Evolutionary conservation across 2,329 filamentous ascomycete genomes (phyloP), one percentile per base, ranked within the genome.

Genomic region (Neopestalotiopsis sp.): DNA sequence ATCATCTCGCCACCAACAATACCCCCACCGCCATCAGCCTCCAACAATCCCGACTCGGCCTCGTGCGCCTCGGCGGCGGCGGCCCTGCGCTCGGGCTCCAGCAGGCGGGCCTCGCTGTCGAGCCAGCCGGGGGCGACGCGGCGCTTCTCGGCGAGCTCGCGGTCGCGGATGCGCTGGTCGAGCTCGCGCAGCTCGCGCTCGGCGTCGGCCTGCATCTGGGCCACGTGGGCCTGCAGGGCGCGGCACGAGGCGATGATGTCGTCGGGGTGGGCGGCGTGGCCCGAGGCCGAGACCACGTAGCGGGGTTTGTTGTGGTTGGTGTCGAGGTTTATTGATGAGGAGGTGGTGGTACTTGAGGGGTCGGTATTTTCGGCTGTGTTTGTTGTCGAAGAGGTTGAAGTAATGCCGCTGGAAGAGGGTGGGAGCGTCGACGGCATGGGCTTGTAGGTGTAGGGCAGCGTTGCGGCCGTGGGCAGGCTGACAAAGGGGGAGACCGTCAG

Each of bases 401-500:
- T 79, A 24, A 87, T 83, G 69, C 87, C 86, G 7, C 90, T 88
- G 42, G 89, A 86, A 1, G 93, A 92, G 1, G 90, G 90, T 0
- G 96, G 95, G 0, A 98, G 89, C 2, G 94, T 92, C 0, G 94
- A 95, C 0, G 95, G 94, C 77, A 98, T 91, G 12, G 90, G 88
- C 79, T 95, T 95, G 87, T 98, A 98, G 74, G 94, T 97, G 84
- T 98, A 98, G 30, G 96, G 95, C 7, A 99, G 89, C 0, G 95
- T 97, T 24, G 95, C 93, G 32, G 95, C 92, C 38, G 93, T 92
- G 12, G 96, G 96, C 40, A 99, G 91, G 70, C 92, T 92, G 75
- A 98, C 90, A 84, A 98, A 98, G 32, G 96, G 96, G 3, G 95
- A 98, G 59, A 98, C 94, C 64, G 94, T 97, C 67, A 99, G 85